phyloP scores from a whole-genome alignment of 345 rosid genomes.

The Rhizophora mangle region DNA sequence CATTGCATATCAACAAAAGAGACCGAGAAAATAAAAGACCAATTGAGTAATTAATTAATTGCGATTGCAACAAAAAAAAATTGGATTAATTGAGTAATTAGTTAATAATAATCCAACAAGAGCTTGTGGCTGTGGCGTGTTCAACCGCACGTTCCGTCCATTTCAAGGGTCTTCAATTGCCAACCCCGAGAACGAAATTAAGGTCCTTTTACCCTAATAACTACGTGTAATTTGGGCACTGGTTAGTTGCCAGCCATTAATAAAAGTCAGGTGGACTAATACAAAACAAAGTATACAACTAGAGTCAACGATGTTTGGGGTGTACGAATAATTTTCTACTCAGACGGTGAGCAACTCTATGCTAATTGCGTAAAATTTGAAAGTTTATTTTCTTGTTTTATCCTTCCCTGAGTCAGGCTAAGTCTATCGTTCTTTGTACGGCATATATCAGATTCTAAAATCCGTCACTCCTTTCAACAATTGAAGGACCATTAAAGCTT shows the following conservation, averaged over 20 bases:
- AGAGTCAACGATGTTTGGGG: too few species aligned
- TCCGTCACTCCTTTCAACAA: too few species aligned
- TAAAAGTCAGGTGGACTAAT: too few species aligned
- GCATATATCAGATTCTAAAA: too few species aligned
- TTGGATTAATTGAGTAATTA: neutral
- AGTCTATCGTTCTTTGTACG: too few species aligned
- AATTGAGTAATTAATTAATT: neutral
- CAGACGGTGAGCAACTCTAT: too few species aligned
- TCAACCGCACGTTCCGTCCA: slow-evolving; percentile 8
- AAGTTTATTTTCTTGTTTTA: neutral
- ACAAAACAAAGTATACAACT: too few species aligned
- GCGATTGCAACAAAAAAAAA: neutral
- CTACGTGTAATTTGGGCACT: too few species aligned
- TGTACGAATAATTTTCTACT: too few species aligned
- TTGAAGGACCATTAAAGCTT: too few species aligned
- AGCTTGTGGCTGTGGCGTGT: neutral
- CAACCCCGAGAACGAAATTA: neutral
- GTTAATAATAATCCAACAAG: slow-evolving; percentile 1
- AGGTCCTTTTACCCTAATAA: neutral
- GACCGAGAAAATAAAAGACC: neutral
- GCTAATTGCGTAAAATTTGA: neutral
- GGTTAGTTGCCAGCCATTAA: too few species aligned
- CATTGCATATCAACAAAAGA: neutral
- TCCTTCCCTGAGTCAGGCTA: too few species aligned
- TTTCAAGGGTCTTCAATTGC: slow-evolving; percentile 11